phyloP scores from a whole-genome alignment of 2,329 filamentous ascomycete species.

The Nannizziopsis barbatae region DNA sequence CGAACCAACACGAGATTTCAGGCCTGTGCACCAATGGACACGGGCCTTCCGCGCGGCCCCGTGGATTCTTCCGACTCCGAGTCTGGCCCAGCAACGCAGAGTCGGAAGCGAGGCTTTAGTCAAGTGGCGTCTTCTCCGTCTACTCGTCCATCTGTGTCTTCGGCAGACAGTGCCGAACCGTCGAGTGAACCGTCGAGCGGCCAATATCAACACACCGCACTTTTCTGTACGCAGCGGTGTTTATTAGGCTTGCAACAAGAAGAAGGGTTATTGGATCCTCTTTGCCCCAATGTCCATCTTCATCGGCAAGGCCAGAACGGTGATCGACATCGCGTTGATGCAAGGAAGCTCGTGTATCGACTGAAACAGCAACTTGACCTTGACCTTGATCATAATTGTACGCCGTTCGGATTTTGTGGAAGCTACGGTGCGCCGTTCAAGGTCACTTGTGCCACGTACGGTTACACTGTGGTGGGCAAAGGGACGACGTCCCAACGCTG shows the following conservation, averaged over 20 bases:
- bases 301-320: constrained; percentile 19
- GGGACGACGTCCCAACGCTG: constrained; percentile 10
- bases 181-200: too few relatives aligned
- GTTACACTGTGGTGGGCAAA: constrained; percentile 19
- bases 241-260: constrained; percentile 9
- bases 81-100: constrained; percentile 12
- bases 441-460: constrained; percentile 20
- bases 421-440: constrained; percentile 22
- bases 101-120: constrained; percentile 19
- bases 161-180: neutral
- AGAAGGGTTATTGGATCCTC: constrained; percentile 22
- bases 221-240: constrained; percentile 13
- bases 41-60: neutral
- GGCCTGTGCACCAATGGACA: constrained; percentile 16
- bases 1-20: constrained; percentile 17
- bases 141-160: neutral
- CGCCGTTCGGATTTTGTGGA: constrained; percentile 15
- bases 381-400: constrained; percentile 11
- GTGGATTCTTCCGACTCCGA: constrained; percentile 16
- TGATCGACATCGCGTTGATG: constrained; percentile 4
- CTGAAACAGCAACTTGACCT: constrained; percentile 7
- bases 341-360: constrained; percentile 10
- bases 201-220: neutral
- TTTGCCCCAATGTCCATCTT: constrained; percentile 29
- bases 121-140: constrained; percentile 17